These are phyloP conservation scores for Aspergillus ruber DNA, from an alignment of 2,329 filamentous ascomycete genomes.

Conservation along the genomic window DNA sequence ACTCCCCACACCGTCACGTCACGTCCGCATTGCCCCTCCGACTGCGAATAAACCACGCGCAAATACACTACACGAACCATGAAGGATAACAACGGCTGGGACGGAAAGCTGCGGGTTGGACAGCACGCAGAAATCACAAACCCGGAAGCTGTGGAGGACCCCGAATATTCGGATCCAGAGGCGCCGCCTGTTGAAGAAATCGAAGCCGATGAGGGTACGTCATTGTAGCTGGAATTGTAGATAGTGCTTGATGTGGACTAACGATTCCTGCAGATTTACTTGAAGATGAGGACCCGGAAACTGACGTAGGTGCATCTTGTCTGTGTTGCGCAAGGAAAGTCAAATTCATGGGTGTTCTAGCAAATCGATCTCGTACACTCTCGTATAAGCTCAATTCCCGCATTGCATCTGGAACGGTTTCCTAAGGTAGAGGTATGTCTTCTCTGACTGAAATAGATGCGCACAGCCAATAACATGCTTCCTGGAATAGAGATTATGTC, in stretches of 20 bases:
- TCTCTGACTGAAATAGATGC: no score
- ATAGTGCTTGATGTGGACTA: slow-evolving; percentile 1
- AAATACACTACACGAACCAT: slow-evolving; percentile 13
- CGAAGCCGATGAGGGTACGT: slow-evolving; percentile 68
- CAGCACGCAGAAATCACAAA: slow-evolving; percentile 65
- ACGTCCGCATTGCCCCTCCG: not conserved
- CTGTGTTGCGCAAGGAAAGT: not conserved
- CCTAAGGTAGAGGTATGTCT: slow-evolving; percentile 54
- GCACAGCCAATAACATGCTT: not conserved
- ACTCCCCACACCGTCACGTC: not conserved
- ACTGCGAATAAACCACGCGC: slow-evolving; percentile 1
- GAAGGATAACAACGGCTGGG: slow-evolving; percentile 42
- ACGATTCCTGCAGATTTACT: slow-evolving; percentile 45
- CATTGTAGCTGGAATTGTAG: not conserved
- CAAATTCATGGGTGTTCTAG: slow-evolving; percentile 32
- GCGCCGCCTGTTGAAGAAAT: slow-evolving; percentile 66
- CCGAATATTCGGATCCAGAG: slow-evolving; percentile 72
- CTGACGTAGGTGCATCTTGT: slow-evolving; percentile 37
- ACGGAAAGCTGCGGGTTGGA: slow-evolving; percentile 51
- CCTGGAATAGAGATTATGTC: slow-evolving; percentile 59
- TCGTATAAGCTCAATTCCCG: slow-evolving; percentile 69
- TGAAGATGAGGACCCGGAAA: slow-evolving; percentile 51
- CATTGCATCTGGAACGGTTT: slow-evolving; percentile 79
- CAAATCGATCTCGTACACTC: slow-evolving; percentile 90
- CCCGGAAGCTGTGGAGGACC: slow-evolving; percentile 74